Base-by-base conservation (phyloP, 257 asterid species). In the Penstemon barbatus region DNA sequence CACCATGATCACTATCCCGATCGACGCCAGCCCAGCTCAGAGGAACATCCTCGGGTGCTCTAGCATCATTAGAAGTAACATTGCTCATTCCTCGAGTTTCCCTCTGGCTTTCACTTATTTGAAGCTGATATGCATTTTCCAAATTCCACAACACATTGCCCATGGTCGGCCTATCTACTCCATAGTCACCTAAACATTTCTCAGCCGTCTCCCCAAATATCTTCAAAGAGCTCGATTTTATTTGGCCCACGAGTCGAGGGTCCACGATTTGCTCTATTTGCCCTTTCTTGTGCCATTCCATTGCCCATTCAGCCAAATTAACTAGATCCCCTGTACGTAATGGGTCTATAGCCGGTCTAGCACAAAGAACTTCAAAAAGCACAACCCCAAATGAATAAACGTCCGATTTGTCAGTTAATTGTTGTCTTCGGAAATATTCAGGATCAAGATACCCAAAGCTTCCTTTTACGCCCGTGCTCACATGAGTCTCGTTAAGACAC, bases 391-490 rank as follows among this genome's bases (percentile, higher is more conserved):
- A 89, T 12, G 96, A 89, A 49, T 89, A 86, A 3, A 89, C 89
- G 55, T 86, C 96, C 2, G 94, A 86, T 49, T 88, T 88, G 69
- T 88, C 96, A 0, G 96, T 88, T 12, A 88, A 83, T 62, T 88
- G 96, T 72, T 83, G 89, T 36, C 89, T 71, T 64, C 96, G 75
- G 41, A 86, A 88, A 33, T 88, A 88, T 46, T 88, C 96, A 0
- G 96, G 96, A 69, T 89, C 96, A 5, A 89, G 79, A 57, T 89
- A 88, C 4, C 93, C 93, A 4, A 88, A 88, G 65, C 96, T 88
- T 36, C 96, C 96, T 69, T 89, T 89, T 33, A 89, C 96, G 3
- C 94, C 96, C 0, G 96, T 89, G 78, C 94, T 89, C 9, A 89
- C 96, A 38, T 89, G 96, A 0, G 91, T 86, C 75, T 89, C 91